Base-by-base conservation (phyloP, 169 alveolate species). In the Plasmodium yoelii region DNA sequence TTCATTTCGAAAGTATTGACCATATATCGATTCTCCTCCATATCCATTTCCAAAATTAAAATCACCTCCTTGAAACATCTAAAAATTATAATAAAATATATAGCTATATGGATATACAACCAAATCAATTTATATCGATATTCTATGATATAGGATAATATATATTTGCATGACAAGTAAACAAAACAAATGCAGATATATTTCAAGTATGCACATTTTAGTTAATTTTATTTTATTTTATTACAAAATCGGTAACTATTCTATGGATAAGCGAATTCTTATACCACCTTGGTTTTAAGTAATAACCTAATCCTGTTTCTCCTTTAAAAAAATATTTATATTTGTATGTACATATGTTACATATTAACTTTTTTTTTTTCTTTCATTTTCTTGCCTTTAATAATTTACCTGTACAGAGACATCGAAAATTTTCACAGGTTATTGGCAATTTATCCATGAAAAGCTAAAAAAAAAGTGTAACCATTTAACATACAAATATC, bases 11-110 rank as follows among this genome's bases (percentile, higher is more conserved):
- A 95, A 91, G 77, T 93, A 93, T 77, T 95, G 97, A 10, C 98
- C 97, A 88, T 94, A 96, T 61, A 95, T 94, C 26, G 96, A 88
- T 55, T 92, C 96, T 8, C 98, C 98, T 10, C 97, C 97, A 57
- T 75, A 88, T 26, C 98, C 96, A 93, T 94, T 94, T 22, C 96
- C 96, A 61, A 94, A 93, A 89, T 95, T 95, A 88, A 93, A 93
- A 63, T 95, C 97, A 24, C 98, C 98, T 24, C 98, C 98, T 88
- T 95, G 97, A 88, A 95, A 93, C 96, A 95, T 93, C 97, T 93
- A 53, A 68, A 44, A 0, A 15, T 13, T 18, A 9, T 9, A 2
- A 13, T 39, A 53, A 34, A 53, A 57, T 22, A 51, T 2, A 49
- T 26, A 53, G 26, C 13, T 69, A 26, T 55, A 56, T 53, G 10